Evolutionary conservation across 148 eudicot genomes (phyloP).

Genomic region (Vaccinium corymbosum): DNA sequence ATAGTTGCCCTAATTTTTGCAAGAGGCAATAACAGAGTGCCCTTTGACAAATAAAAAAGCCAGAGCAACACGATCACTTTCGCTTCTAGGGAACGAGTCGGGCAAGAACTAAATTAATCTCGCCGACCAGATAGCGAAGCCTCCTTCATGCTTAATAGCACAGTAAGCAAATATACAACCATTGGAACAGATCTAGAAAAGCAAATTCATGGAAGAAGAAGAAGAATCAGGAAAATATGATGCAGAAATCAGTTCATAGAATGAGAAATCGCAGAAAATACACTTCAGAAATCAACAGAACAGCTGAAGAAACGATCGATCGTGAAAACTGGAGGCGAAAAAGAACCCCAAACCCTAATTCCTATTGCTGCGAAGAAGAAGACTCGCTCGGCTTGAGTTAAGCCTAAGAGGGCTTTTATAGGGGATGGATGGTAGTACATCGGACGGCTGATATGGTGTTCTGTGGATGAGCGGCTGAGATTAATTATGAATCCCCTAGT

Average conservation of each 20-base stretch:
- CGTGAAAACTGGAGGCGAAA: background rate
- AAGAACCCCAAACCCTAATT: background rate
- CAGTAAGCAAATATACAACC: background rate
- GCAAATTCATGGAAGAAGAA: too few species aligned
- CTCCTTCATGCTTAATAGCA: background rate
- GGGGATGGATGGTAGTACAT: background rate
- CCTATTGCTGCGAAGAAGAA: background rate
- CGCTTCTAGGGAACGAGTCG: conserved; percentile 92
- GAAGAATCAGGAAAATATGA: background rate
- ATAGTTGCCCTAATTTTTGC: conserved; percentile 38
- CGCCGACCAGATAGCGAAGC: conserved; percentile 41
- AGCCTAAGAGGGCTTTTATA: background rate
- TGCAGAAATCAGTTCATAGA: background rate
- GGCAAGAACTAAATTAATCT: conserved; percentile 33
- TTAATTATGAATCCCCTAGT: background rate
- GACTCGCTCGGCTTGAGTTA: background rate
- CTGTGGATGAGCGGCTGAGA: conserved; percentile 1
- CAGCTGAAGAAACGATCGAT: background rate
- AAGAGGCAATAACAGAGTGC: conserved; percentile 8
- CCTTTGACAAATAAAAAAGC: conserved; percentile 3
- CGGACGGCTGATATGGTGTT: background rate
- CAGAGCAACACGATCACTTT: conserved; percentile 41
- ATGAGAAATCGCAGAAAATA: background rate
- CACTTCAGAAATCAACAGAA: background rate
- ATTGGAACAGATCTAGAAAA: background rate